Evolutionary conservation across 2,329 filamentous ascomycete genomes (phyloP).

Genomic region (Sordariomycetes sp.): DNA sequence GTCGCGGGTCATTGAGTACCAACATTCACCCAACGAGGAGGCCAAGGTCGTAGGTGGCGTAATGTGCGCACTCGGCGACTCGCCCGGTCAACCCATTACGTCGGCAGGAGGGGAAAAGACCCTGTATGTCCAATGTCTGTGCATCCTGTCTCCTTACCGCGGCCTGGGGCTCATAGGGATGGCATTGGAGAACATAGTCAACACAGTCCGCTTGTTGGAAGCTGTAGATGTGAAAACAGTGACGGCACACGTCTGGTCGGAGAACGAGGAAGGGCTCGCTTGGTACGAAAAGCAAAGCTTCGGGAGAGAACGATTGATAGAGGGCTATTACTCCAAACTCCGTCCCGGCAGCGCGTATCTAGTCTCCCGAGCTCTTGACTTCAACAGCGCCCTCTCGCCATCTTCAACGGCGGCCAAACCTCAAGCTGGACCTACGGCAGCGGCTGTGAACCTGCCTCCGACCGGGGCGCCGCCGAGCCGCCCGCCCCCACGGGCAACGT

Average conservation of each 20-base stretch:
- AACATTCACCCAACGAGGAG: constrained; percentile 15
- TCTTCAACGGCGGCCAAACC: too few species aligned
- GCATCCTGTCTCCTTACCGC: constrained; percentile 54
- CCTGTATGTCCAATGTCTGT: constrained; percentile 57
- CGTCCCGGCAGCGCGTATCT: constrained; percentile 54
- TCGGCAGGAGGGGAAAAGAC: constrained; percentile 5
- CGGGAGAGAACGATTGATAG: constrained; percentile 33
- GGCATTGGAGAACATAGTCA: constrained; percentile 43
- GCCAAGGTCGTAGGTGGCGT: constrained; percentile 51
- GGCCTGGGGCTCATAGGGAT: constrained; percentile 48
- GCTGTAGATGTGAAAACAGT: constrained; percentile 29
- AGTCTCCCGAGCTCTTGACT: constrained; percentile 20
- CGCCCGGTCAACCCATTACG: constrained; percentile 22
- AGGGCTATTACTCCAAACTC: constrained; percentile 54
- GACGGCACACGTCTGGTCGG: constrained; percentile 61
- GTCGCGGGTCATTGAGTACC: constrained; percentile 12
- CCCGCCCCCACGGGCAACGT: constrained; percentile 13
- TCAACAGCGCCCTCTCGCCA: too few species aligned
- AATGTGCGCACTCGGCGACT: constrained; percentile 54
- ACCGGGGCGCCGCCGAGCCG: constrained; percentile 9
- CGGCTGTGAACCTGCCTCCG: constrained; percentile 17
- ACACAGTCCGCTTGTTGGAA: constrained; percentile 23
- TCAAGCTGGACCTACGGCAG: constrained; percentile 16
- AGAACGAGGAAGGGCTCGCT: constrained; percentile 51
- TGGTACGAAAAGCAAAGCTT: constrained; percentile 57